Percentiles rank a stretch among this genome's conserved stretches.
Evolutionary conservation across 495 filamentous ascomycete species (phyloP).

Genomic region (Aspergillus homomorphus): DNA sequence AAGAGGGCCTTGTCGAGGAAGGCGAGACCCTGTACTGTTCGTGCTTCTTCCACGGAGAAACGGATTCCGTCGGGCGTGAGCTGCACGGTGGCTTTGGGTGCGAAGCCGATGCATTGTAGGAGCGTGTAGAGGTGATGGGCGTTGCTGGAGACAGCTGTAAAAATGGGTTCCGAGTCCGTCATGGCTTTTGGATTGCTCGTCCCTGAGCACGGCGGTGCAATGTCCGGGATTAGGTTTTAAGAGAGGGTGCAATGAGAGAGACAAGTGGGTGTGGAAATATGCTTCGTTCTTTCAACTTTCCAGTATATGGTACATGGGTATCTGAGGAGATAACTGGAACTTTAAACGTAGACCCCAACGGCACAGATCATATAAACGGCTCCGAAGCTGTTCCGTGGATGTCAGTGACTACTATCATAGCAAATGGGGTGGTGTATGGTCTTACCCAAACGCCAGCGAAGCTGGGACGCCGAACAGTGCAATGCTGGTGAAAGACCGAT

Average conservation of each 20-base stretch:
- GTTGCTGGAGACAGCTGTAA: conserved; percentile 81
- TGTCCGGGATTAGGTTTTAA: conserved; percentile 17
- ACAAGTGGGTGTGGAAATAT: conserved; percentile 37
- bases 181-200: conserved; percentile 14
- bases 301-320: conserved; percentile 40
- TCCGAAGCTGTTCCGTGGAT: conserved; percentile 63
- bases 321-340: conserved; percentile 22
- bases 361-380: conserved; percentile 98
- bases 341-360: conserved; percentile 95
- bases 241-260: conserved; percentile 17
- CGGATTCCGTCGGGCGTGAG: conserved; percentile 78
- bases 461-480: conserved; percentile 81
- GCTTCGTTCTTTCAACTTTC: conserved; percentile 31
- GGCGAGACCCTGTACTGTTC: conserved; percentile 81
- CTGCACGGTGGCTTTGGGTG: conserved; percentile 75
- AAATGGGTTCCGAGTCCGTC: conserved; percentile 51
- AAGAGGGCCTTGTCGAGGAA: conserved; percentile 86
- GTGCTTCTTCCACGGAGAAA: conserved; percentile 80
- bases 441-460: conserved; percentile 84
- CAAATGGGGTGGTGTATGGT: conserved; percentile 11
- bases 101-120: conserved; percentile 82
- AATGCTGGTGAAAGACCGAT: conserved; percentile 79
- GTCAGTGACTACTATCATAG: conserved; percentile 12
- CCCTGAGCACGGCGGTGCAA: conserved; percentile 8
- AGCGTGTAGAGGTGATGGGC: conserved; percentile 86